These are phyloP conservation scores for Fusarium nanum DNA, from an alignment of 2,329 filamentous ascomycete genomes.

Conservation along the genomic window DNA sequence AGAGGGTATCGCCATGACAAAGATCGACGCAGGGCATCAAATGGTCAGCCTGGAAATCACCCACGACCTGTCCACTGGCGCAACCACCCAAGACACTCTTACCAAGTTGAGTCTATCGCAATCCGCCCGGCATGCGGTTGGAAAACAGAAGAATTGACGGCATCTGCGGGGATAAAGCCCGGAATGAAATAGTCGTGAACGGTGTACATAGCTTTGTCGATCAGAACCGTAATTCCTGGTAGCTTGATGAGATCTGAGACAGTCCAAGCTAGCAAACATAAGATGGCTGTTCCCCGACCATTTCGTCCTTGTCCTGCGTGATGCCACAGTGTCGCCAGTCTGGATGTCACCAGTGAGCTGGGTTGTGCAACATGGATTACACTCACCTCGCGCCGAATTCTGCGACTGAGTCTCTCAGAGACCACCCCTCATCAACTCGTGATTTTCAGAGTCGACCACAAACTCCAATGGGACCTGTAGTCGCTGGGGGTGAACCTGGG, in stretches of 20 bases:
- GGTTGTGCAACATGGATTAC: conserved; percentile 40
- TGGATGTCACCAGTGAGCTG: neutral
- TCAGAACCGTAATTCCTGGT: conserved; percentile 5
- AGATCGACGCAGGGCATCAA: conserved; percentile 30
- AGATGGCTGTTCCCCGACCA: conserved; percentile 25
- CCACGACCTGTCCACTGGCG: conserved; percentile 16
- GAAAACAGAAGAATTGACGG: neutral
- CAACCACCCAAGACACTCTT: conserved; percentile 39
- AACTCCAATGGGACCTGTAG: conserved; percentile 40
- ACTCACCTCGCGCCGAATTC: conserved; percentile 41
- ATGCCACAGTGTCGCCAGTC: conserved; percentile 5
- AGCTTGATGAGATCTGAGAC: conserved; percentile 30
- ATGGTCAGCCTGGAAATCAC: conserved; percentile 12
- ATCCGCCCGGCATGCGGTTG: conserved; percentile 4
- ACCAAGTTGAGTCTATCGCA: conserved; percentile 15
- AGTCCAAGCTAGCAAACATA: conserved; percentile 22
- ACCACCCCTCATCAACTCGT: conserved; percentile 19
- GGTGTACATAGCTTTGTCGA: conserved; percentile 1
- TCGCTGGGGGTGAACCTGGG: conserved; percentile 18
- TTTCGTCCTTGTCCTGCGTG: neutral
- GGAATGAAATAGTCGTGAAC: conserved; percentile 18
- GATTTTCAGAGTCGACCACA: conserved; percentile 41
- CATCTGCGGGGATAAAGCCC: conserved; percentile 18
- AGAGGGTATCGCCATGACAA: conserved; percentile 5
- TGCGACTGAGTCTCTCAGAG: conserved; percentile 27